These are phyloP conservation scores for Botrytis aclada DNA, from an alignment of 2,329 filamentous ascomycete genomes.

Conservation along the genomic window DNA sequence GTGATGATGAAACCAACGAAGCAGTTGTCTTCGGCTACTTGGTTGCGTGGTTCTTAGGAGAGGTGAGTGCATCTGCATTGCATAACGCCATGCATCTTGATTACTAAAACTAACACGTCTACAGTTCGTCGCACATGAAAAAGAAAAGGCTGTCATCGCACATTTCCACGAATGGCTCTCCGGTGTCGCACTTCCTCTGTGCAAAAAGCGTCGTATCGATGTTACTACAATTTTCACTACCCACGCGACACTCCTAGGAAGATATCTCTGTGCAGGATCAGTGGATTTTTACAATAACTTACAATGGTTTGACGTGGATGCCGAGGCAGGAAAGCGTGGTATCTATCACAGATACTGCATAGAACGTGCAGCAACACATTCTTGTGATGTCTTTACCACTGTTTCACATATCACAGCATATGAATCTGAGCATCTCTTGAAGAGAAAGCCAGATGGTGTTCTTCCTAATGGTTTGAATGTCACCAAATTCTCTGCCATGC, in stretches of 20 bases:
- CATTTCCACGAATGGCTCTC: slow-evolving; percentile 99
- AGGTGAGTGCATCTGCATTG: slow-evolving; percentile 55
- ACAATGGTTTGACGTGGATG: slow-evolving; percentile 93
- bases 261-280: slow-evolving; percentile 94
- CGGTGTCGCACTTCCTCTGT: slow-evolving; percentile 86
- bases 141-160: slow-evolving; percentile 85
- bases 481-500: slow-evolving; percentile 96
- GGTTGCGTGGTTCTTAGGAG: slow-evolving; percentile 96
- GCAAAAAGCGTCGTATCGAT: slow-evolving; percentile 92
- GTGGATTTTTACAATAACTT: slow-evolving; percentile 99
- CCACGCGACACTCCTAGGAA: slow-evolving; percentile 89
- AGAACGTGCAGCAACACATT: slow-evolving; percentile 87
- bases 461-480: slow-evolving; percentile 96
- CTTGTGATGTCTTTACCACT: slow-evolving; percentile 95
- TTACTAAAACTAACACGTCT: slow-evolving; percentile 21
- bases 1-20: slow-evolving; percentile 94
- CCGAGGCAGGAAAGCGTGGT: slow-evolving; percentile 93
- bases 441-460: slow-evolving; percentile 96
- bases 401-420: slow-evolving; percentile 98
- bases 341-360: slow-evolving; percentile 99
- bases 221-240: slow-evolving; percentile 98
- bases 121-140: slow-evolving; percentile 91
- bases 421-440: slow-evolving; percentile 94
- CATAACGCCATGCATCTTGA: neutral
- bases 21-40: slow-evolving; percentile 96